A percentile compares a stretch with the other conserved stretches of the same genome.
These are phyloP conservation scores for Plasmodium inui DNA, from an alignment of 169 alveolate genomes.

Conservation along the genomic window DNA sequence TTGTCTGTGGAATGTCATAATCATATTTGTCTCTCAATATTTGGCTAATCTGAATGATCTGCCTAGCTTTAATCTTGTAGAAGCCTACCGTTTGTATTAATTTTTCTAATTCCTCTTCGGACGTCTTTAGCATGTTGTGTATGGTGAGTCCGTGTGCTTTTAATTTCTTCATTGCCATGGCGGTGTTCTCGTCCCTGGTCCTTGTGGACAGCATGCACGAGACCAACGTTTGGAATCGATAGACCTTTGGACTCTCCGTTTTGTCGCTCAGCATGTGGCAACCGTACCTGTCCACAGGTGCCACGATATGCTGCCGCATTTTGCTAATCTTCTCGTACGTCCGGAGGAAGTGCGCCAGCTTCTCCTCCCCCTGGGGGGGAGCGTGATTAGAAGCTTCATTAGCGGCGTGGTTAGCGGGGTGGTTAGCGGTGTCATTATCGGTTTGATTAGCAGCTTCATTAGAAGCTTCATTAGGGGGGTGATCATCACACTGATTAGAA, in stretches of 20 bases:
- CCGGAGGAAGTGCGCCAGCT: conserved; percentile 4
- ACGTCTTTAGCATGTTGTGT: conserved; percentile 79
- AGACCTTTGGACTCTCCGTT: conserved; percentile 64
- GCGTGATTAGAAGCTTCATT: background rate
- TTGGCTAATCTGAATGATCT: conserved; percentile 90
- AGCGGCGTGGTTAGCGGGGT: no score
- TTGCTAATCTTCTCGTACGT: conserved; percentile 44
- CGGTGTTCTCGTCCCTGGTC: conserved; percentile 90
- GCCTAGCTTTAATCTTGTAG: conserved; percentile 93
- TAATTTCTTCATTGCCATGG: conserved; percentile 86
- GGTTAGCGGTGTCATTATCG: no score
- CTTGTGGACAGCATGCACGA: conserved; percentile 91
- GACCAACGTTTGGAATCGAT: conserved; percentile 86
- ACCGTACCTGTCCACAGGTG: conserved; percentile 86
- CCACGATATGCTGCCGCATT: conserved; percentile 66
- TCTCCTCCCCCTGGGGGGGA: background rate
- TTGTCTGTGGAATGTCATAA: conserved; percentile 92
- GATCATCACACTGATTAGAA: background rate
- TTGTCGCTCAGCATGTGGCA: conserved; percentile 85
- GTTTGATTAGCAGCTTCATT: background rate
- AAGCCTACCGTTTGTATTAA: conserved; percentile 93
- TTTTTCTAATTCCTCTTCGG: conserved; percentile 87
- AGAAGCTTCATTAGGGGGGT: background rate
- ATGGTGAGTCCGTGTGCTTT: conserved; percentile 84
- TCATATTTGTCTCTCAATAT: conserved; percentile 87